Evolutionary conservation across 208 protist species (phyloP).

Genomic region (Leishmania aethiopica): DNA sequence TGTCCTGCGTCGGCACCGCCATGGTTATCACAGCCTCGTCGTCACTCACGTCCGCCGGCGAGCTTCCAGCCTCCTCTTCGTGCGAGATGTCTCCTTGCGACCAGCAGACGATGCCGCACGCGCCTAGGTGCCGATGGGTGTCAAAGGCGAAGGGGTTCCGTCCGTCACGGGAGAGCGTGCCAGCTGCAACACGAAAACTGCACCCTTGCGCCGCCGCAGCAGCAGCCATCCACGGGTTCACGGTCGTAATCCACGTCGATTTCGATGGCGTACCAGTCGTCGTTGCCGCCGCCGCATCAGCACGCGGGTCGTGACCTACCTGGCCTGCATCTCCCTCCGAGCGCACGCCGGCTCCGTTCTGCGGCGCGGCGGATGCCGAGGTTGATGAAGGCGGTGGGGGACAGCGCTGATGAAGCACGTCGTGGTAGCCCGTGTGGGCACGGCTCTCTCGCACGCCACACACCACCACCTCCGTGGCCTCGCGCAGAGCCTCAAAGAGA

Average conservation of each 20-base stretch:
- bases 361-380: neutral
- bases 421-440: conserved; percentile 54
- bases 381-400: neutral
- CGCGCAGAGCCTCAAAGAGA: conserved; percentile 50
- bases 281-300: neutral
- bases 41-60: neutral
- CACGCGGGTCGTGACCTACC: neutral
- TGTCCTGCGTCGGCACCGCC: neutral
- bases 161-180: conserved; percentile 31
- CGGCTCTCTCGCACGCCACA: conserved; percentile 64
- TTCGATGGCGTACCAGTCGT: neutral
- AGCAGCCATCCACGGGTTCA: conserved; percentile 10
- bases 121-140: conserved; percentile 46
- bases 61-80: conserved; percentile 1
- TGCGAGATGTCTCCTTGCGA: conserved; percentile 41
- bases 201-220: conserved; percentile 4
- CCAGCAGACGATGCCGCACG: conserved; percentile 50
- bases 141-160: conserved; percentile 41
- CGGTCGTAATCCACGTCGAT: conserved; percentile 16
- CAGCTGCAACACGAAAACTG: conserved; percentile 16
- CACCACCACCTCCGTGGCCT: conserved; percentile 63
- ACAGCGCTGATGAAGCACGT: conserved; percentile 43
- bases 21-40: neutral
- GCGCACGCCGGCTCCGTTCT: neutral
- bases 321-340: neutral